Evolutionary conservation across 176 grass and related monocot species (phyloP).

Genomic region (Ensete glaucum): DNA sequence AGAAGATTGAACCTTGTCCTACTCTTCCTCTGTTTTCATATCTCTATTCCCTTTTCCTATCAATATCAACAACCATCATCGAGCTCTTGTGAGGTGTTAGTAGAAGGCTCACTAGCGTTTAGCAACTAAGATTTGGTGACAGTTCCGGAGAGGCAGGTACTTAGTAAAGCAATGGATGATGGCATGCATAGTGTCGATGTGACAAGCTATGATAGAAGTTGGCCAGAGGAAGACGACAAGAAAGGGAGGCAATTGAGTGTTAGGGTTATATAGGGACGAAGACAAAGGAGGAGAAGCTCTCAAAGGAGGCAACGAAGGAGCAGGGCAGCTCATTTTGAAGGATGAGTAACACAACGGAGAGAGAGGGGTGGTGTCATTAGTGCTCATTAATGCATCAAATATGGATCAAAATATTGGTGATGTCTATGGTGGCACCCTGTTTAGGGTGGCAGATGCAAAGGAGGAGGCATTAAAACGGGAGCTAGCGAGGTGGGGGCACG

Average conservation of each 20-base stretch:
- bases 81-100: neutral
- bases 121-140: too few species aligned
- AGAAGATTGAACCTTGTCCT: too few species aligned
- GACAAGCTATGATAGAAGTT: neutral
- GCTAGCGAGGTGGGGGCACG: neutral
- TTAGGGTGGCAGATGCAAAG: too few species aligned
- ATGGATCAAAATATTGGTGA: too few species aligned
- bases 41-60: too few species aligned
- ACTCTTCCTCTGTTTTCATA: too few species aligned
- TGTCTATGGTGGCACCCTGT: too few species aligned
- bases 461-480: too few species aligned
- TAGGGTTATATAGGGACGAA: conserved; percentile 31
- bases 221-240: neutral
- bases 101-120: too few species aligned
- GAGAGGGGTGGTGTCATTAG: too few species aligned
- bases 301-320: conserved; percentile 31
- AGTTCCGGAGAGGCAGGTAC: too few species aligned
- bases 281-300: conserved; percentile 18
- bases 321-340: conserved; percentile 8
- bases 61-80: neutral
- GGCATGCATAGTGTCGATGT: conserved; percentile 15
- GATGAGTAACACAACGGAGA: conserved; percentile 27
- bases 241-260: conserved; percentile 23
- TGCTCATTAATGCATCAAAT: too few species aligned
- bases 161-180: conserved; percentile 14